phyloP scores from a whole-genome alignment of 2,329 filamentous ascomycete species.

The Pestalotiopsis sp. region DNA sequence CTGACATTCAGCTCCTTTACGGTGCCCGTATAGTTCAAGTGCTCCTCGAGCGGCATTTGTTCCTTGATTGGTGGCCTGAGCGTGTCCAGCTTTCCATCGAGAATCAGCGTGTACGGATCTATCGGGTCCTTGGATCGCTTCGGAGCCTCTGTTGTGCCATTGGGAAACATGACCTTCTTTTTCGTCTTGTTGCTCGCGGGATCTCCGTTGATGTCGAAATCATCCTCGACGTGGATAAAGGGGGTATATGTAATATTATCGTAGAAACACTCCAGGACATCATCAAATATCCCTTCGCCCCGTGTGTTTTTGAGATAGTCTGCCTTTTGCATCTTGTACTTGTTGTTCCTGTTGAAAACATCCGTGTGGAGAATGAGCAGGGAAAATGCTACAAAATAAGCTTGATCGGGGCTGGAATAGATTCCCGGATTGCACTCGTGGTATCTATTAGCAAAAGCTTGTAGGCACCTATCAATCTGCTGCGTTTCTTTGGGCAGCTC shows the following conservation, averaged over 20 bases:
- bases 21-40: constrained; percentile 85
- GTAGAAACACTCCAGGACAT: constrained; percentile 94
- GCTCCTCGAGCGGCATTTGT: constrained; percentile 89
- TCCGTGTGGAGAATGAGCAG: constrained; percentile 96
- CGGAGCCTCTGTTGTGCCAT: constrained; percentile 63
- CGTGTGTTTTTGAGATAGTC: constrained; percentile 96
- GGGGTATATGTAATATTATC: constrained; percentile 98
- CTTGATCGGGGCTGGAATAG: constrained; percentile 86
- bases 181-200: constrained; percentile 72
- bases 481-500: constrained; percentile 97
- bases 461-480: constrained; percentile 92
- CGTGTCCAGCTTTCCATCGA: constrained; percentile 84
- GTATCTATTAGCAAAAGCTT: constrained; percentile 94
- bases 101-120: constrained; percentile 91
- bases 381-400: constrained; percentile 98
- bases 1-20: constrained; percentile 76
- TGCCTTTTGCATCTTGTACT: constrained; percentile 95
- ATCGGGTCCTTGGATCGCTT: constrained; percentile 80
- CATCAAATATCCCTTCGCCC: constrained; percentile 89
- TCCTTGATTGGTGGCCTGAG: constrained; percentile 86
- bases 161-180: constrained; percentile 70
- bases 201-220: constrained; percentile 77
- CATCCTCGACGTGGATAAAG: constrained; percentile 96
- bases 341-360: constrained; percentile 99
- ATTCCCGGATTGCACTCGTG: constrained; percentile 98